A percentile compares a stretch with the other conserved stretches of the same genome.
Conservation (phyloP, 768 basidiomycete species). For the Amanita pseudoporphyria region DNA sequence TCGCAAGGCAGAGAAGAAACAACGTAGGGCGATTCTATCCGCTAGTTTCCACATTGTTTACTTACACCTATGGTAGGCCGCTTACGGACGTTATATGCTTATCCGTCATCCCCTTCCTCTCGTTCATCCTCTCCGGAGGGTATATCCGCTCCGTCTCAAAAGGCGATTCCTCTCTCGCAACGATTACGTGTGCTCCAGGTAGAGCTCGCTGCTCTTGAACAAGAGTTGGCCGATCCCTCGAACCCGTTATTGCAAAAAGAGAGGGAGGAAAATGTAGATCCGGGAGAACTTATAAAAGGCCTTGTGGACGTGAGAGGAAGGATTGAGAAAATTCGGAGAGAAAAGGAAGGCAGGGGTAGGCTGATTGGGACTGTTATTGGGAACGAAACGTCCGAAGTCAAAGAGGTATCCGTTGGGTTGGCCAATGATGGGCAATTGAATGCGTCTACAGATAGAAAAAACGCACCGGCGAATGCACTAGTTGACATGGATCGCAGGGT, state of each 20-base stretch:
- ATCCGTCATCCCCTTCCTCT: constrained; percentile 58
- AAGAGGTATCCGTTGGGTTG: constrained; percentile 11
- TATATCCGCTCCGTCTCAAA: constrained; percentile 20
- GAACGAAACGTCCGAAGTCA: constrained; percentile 15
- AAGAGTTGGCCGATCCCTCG: constrained; percentile 72
- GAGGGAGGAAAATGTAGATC: constrained; percentile 51
- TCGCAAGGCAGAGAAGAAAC: constrained; percentile 55
- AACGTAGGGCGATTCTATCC: constrained; percentile 29
- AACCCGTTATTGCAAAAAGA: constrained; percentile 58
- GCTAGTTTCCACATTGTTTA: not conserved
- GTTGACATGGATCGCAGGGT: constrained; percentile 79
- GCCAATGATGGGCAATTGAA: constrained; percentile 9
- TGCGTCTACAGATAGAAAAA: constrained; percentile 14
- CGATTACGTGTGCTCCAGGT: constrained; percentile 59
- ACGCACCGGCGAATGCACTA: constrained; percentile 37
- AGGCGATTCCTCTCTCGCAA: constrained; percentile 39
- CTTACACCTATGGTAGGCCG: constrained; percentile 26
- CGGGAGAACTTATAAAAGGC: constrained; percentile 68
- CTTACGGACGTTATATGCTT: constrained; percentile 50
- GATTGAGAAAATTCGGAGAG: constrained; percentile 56
- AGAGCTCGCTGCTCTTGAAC: constrained; percentile 74
- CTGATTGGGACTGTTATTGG: constrained; percentile 51
- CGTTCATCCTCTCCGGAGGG: constrained; percentile 29
- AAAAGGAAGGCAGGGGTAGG: constrained; percentile 55
- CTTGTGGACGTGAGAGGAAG: constrained; percentile 66